Conservation (phyloP, 148 eudicot species). For the Salicornia ramosissima region DNA sequence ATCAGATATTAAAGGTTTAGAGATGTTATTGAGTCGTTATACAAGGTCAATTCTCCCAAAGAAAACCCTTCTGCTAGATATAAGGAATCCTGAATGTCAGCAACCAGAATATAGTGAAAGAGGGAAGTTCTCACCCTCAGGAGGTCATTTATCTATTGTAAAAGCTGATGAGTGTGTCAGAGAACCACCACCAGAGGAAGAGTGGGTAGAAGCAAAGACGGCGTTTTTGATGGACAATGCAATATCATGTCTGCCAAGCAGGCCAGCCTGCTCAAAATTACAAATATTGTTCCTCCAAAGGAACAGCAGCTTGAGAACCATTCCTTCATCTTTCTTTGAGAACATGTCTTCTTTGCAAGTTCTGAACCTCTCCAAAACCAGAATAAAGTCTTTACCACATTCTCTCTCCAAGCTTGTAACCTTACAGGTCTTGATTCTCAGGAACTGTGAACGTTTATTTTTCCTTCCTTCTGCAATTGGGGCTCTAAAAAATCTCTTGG, state of each 20-base stretch:
- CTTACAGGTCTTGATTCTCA: constrained; percentile 20
- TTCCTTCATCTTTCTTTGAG: constrained; percentile 22
- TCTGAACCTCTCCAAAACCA: constrained; percentile 25
- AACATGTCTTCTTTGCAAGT: constrained; percentile 22
- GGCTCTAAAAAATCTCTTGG: constrained; percentile 17
- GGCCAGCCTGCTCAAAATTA: constrained; percentile 18
- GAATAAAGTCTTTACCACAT: constrained; percentile 22
- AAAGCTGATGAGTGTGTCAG: constrained; percentile 10
- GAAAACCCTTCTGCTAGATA: background rate
- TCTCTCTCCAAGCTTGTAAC: constrained; percentile 16
- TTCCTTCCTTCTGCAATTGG: constrained; percentile 22
- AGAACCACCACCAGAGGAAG: constrained; percentile 14
- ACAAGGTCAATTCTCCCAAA: background rate
- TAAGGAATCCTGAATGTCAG: background rate
- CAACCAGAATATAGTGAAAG: constrained; percentile 1
- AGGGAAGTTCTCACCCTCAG: constrained; percentile 3
- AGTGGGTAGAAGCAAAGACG: constrained; percentile 21
- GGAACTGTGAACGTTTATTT: constrained; percentile 18
- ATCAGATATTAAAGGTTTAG: constrained; percentile 6
- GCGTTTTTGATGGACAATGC: constrained; percentile 15
- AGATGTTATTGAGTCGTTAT: constrained; percentile 13
- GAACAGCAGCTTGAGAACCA: constrained; percentile 19
- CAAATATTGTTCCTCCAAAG: constrained; percentile 22
- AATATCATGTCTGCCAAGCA: constrained; percentile 20
- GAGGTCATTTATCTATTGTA: background rate